phyloP scores from a whole-genome alignment of 2,329 filamentous ascomycete species.

The Zymoseptoria crescenta region DNA sequence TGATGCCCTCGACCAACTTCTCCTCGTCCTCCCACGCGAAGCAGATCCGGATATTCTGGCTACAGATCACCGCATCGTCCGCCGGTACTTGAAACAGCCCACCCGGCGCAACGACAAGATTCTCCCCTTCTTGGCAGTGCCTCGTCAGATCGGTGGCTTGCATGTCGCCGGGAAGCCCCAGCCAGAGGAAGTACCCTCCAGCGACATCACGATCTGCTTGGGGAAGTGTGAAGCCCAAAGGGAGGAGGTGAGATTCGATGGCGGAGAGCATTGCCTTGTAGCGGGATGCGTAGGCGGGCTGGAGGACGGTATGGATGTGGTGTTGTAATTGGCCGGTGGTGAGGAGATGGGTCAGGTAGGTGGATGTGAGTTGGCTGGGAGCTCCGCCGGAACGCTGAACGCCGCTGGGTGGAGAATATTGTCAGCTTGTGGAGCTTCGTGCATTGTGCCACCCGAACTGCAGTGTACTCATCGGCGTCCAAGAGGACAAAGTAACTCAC shows the following conservation, averaged over 20 bases:
- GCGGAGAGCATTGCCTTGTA: slow-evolving; percentile 51
- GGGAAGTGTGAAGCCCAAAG: slow-evolving; percentile 51
- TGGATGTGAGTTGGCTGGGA: slow-evolving; percentile 52
- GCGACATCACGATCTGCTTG: slow-evolving; percentile 45
- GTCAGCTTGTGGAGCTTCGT: slow-evolving; percentile 4
- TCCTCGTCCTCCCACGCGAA: slow-evolving; percentile 66
- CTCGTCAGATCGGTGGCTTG: slow-evolving; percentile 49
- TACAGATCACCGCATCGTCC: slow-evolving; percentile 46
- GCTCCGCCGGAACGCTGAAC: slow-evolving; percentile 52
- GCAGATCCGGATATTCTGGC: slow-evolving; percentile 54
- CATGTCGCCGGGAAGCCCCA: slow-evolving; percentile 52
- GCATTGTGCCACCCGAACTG: background rate
- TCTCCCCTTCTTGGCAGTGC: slow-evolving; percentile 53
- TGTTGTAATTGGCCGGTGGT: slow-evolving; percentile 44
- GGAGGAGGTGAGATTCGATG: slow-evolving; percentile 52
- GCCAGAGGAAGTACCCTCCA: slow-evolving; percentile 83
- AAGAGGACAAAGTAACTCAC: slow-evolving; percentile 36
- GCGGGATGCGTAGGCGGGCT: slow-evolving; percentile 48
- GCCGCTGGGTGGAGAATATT: slow-evolving; percentile 29
- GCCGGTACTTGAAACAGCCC: slow-evolving; percentile 56
- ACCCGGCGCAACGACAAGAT: slow-evolving; percentile 61
- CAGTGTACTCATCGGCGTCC: background rate
- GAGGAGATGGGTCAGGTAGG: slow-evolving; percentile 49
- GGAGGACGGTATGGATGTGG: slow-evolving; percentile 47
- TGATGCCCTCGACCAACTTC: slow-evolving; percentile 60